phyloP scores from a whole-genome alignment of 805 yeast genomes.

The Helenozyma rhizophorensis region DNA sequence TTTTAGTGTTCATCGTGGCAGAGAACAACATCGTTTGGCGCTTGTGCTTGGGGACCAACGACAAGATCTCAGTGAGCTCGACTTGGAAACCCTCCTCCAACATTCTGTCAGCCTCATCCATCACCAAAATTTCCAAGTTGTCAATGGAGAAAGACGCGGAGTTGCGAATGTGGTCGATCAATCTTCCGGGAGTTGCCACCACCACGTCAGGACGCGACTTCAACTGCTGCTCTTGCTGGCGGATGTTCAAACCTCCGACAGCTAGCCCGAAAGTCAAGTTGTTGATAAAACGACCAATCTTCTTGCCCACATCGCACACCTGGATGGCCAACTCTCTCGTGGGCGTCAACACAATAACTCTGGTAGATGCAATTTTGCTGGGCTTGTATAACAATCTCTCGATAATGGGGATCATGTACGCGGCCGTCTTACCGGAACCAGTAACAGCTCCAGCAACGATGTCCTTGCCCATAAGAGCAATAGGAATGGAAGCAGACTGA shows the following conservation, averaged over 20 bases:
- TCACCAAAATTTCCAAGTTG: slow-evolving; percentile 82
- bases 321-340: slow-evolving; percentile 98
- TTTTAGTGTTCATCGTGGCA: slow-evolving; percentile 96
- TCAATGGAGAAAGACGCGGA: slow-evolving; percentile 92
- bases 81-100: slow-evolving; percentile 98
- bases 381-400: slow-evolving; percentile 92
- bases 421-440: slow-evolving; percentile 99
- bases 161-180: slow-evolving; percentile 93
- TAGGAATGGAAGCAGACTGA: slow-evolving; percentile 90
- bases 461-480: slow-evolving; percentile 90
- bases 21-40: slow-evolving; percentile 93
- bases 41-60: slow-evolving; percentile 74
- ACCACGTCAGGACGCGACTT: slow-evolving; percentile 93
- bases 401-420: slow-evolving; percentile 91
- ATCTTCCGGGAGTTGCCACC: slow-evolving; percentile 97
- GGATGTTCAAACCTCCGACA: slow-evolving; percentile 93
- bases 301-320: slow-evolving; percentile 89
- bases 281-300: slow-evolving; percentile 70
- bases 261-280: slow-evolving; percentile 88
- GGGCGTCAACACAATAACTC: slow-evolving; percentile 89
- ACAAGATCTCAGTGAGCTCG: slow-evolving; percentile 86
- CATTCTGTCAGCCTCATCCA: slow-evolving; percentile 99
- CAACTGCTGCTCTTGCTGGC: slow-evolving; percentile 93
- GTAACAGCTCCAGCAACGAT: slow-evolving; percentile 99
- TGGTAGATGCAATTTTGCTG: slow-evolving; percentile 75